Evolutionary conservation across 768 basidiomycete species (phyloP).

Genomic region (Daedaleopsis sinensis): DNA sequence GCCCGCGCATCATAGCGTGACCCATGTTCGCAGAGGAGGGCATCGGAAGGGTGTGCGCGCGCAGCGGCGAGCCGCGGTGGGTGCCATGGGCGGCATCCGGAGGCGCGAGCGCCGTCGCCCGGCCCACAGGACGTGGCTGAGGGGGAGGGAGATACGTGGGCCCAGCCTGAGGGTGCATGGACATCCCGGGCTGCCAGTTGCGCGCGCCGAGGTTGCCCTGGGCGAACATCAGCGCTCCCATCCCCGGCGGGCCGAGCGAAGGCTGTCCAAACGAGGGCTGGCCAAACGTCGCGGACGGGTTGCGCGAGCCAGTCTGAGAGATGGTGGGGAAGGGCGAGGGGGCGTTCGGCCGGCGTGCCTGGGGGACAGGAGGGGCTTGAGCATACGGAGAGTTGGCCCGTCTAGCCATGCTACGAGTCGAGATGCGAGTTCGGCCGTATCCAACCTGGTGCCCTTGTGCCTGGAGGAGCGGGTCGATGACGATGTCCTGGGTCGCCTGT

Average conservation of each 20-base stretch:
- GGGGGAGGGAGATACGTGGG: not conserved
- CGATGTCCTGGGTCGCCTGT: slow-evolving; percentile 31
- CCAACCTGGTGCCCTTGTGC: slow-evolving; percentile 40
- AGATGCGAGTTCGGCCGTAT: slow-evolving; percentile 34
- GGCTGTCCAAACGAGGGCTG: slow-evolving; percentile 20
- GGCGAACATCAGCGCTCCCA: slow-evolving; percentile 1
- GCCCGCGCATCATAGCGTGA: not conserved
- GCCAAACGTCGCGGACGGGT: slow-evolving; percentile 10
- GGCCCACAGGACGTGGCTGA: not conserved
- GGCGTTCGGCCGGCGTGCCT: not conserved
- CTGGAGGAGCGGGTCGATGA: slow-evolving; percentile 41
- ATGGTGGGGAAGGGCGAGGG: not conserved
- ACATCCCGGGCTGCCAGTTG: slow-evolving; percentile 1
- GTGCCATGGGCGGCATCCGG: not conserved
- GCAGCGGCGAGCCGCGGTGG: not conserved
- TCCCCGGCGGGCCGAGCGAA: slow-evolving; percentile 18
- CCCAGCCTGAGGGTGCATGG: not conserved
- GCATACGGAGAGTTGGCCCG: slow-evolving; percentile 23
- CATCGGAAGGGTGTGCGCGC: slow-evolving; percentile 6
- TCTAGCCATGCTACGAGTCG: slow-evolving; percentile 22
- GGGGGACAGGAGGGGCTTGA: slow-evolving; percentile 4
- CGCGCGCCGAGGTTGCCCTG: not conserved
- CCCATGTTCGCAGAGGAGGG: slow-evolving; percentile 6
- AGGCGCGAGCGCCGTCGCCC: not conserved
- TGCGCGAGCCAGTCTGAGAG: not conserved